Evolutionary conservation across 139 green algal genomes (phyloP).

Genomic region (Chlamydomonas schloesseri): DNA sequence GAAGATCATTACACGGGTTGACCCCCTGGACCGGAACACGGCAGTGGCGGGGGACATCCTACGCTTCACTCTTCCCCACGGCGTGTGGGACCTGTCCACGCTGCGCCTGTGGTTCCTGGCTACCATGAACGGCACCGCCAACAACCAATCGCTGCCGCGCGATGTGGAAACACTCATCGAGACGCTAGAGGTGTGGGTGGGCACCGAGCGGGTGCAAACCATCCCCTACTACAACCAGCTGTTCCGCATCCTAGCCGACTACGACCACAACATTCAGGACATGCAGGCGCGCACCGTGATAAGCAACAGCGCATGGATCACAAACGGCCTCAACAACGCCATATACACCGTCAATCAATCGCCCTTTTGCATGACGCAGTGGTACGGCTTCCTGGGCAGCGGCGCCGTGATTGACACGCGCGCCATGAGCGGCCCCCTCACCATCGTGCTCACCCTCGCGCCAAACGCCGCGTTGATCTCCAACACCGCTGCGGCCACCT

Average conservation of each 20-base stretch:
- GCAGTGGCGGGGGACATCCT: not conserved
- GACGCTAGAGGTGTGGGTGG: slow-evolving; percentile 1
- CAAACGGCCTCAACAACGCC: not conserved
- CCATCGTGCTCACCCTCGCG: not conserved
- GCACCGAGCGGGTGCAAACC: not conserved
- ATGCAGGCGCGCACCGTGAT: not conserved
- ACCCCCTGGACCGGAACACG: not conserved
- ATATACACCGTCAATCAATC: not conserved
- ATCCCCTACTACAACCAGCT: slow-evolving; percentile 13
- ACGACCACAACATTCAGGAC: not conserved
- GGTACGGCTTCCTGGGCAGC: not conserved
- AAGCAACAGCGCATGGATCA: not conserved
- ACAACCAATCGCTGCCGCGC: not conserved
- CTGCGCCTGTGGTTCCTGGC: not conserved
- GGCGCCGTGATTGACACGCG: slow-evolving; percentile 2
- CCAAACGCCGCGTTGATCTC: not conserved
- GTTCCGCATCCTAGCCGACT: not conserved
- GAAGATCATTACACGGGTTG: not conserved
- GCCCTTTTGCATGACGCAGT: slow-evolving; percentile 8
- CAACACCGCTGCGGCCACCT: not conserved
- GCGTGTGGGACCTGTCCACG: not conserved
- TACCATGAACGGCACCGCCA: not conserved
- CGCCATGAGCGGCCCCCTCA: not conserved
- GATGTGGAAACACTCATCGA: not conserved
- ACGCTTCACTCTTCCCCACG: not conserved